Conservation (phyloP, 2,329 filamentous ascomycete species). For the Penicillium polonicum region DNA sequence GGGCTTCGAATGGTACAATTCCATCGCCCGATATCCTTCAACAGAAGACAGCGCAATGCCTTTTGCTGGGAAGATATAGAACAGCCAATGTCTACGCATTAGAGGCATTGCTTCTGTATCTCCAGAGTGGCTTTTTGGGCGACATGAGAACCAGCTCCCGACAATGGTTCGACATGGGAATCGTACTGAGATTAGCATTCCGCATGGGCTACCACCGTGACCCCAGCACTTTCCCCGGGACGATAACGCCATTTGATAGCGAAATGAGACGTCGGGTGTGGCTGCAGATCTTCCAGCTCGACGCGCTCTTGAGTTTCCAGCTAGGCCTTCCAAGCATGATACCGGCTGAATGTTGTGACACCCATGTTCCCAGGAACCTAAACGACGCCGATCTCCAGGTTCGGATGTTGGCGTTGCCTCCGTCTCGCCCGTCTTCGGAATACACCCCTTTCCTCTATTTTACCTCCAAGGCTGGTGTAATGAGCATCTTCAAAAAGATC, state of each 20-base stretch:
- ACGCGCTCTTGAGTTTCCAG: conserved; percentile 60
- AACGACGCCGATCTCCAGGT: conserved; percentile 59
- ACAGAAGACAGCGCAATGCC: conserved; percentile 6
- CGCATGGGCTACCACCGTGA: conserved; percentile 62
- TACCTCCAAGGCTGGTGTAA: conserved; percentile 34
- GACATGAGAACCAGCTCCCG: not conserved
- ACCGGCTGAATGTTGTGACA: conserved; percentile 58
- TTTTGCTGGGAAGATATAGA: conserved; percentile 21
- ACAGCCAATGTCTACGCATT: not conserved
- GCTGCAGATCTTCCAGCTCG: conserved; percentile 50
- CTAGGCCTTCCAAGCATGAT: conserved; percentile 63
- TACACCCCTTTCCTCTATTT: conserved; percentile 32
- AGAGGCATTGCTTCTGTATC: conserved; percentile 3
- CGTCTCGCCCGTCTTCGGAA: conserved; percentile 51
- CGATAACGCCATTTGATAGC: conserved; percentile 53
- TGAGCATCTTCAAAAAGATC: conserved; percentile 31
- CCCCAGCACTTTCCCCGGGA: conserved; percentile 47
- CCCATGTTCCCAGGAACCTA: conserved; percentile 56
- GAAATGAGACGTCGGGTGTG: conserved; percentile 50
- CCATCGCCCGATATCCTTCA: not conserved
- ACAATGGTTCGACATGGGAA: not conserved
- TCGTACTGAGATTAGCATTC: conserved; percentile 43
- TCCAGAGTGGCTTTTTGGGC: conserved; percentile 40
- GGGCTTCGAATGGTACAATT: not conserved
- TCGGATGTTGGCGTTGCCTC: conserved; percentile 50